These are phyloP conservation scores for Colletotrichum tanaceti DNA, from an alignment of 2,329 filamentous ascomycete species.

Conservation along the genomic window DNA sequence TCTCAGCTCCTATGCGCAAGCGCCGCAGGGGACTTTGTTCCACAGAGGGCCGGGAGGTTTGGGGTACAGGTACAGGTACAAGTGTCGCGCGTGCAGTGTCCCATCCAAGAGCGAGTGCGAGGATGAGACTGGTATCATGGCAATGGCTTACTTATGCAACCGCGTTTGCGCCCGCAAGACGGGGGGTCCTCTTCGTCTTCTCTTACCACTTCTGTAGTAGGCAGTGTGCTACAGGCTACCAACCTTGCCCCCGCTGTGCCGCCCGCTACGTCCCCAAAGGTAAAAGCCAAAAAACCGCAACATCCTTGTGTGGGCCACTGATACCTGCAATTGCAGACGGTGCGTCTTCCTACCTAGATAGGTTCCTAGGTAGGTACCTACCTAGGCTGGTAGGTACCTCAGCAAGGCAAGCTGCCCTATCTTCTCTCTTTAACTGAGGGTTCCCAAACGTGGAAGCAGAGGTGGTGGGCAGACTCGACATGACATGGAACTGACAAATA, in stretches of 20 bases:
- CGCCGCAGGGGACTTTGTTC: neutral
- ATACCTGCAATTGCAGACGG: conserved; percentile 27
- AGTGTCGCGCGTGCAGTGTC: neutral
- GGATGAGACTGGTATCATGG: conserved; percentile 25
- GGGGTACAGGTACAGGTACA: conserved; percentile 18
- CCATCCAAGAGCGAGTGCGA: conserved; percentile 19
- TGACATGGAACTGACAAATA: conserved; percentile 31
- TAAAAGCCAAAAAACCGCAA: conserved; percentile 37
- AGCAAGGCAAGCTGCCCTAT: conserved; percentile 30
- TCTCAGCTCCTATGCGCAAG: neutral
- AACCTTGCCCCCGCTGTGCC: conserved; percentile 37
- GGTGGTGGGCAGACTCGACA: conserved; percentile 13
- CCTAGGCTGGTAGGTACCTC: too few relatives aligned
- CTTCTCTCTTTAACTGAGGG: conserved; percentile 33
- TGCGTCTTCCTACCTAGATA: neutral
- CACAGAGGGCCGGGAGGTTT: neutral
- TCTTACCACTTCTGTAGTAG: conserved; percentile 21
- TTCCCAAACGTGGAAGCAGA: conserved; percentile 25
- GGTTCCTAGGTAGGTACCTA: neutral
- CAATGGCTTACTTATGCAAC: conserved; percentile 32
- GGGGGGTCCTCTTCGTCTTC: conserved; percentile 31
- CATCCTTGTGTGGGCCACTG: conserved; percentile 26
- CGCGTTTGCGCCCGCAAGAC: conserved; percentile 34
- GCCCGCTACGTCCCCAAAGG: conserved; percentile 36
- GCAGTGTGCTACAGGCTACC: conserved; percentile 28